phyloP scores from a whole-genome alignment of 768 basidiomycete species.

The Austroboletus eburneus region DNA sequence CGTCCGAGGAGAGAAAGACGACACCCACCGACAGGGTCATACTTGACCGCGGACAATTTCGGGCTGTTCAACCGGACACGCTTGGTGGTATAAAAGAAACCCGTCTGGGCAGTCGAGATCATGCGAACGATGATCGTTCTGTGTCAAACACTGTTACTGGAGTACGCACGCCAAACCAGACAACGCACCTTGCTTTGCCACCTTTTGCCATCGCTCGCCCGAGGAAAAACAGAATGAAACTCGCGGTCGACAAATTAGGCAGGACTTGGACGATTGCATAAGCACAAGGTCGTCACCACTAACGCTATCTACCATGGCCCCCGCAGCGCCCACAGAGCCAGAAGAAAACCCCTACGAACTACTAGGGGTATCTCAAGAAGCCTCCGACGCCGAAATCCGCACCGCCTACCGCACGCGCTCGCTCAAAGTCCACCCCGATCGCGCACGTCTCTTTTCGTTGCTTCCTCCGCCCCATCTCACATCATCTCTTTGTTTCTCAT shows the following conservation, averaged over 20 bases:
- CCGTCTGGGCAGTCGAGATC: conserved; percentile 88
- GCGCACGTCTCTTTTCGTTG: conserved; percentile 44
- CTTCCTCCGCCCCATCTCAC: conserved; percentile 7
- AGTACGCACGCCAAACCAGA: background rate
- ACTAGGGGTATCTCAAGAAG: conserved; percentile 54
- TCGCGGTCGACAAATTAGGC: conserved; percentile 7
- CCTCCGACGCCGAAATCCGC: conserved; percentile 73
- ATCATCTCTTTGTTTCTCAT: conserved; percentile 3
- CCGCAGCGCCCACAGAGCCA: conserved; percentile 38
- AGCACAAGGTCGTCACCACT: too few species aligned
- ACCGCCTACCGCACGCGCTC: conserved; percentile 78
- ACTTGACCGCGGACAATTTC: conserved; percentile 87
- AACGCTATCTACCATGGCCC: conserved; percentile 18
- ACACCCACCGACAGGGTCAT: conserved; percentile 77
- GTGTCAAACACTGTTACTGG: conserved; percentile 3
- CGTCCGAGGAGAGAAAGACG: background rate
- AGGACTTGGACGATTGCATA: background rate
- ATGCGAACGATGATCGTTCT: conserved; percentile 85
- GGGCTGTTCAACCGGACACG: conserved; percentile 64
- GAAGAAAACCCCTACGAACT: conserved; percentile 74
- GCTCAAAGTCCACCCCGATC: conserved; percentile 83
- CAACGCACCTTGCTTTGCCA: conserved; percentile 52
- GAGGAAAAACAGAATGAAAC: background rate
- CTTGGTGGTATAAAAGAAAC: conserved; percentile 85
- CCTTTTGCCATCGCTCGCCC: conserved; percentile 50